Evolutionary conservation across 1,139 yeast genomes (phyloP), one percentile per base, ranked within the genome.

Genomic region (Arxiozyma telluris): DNA sequence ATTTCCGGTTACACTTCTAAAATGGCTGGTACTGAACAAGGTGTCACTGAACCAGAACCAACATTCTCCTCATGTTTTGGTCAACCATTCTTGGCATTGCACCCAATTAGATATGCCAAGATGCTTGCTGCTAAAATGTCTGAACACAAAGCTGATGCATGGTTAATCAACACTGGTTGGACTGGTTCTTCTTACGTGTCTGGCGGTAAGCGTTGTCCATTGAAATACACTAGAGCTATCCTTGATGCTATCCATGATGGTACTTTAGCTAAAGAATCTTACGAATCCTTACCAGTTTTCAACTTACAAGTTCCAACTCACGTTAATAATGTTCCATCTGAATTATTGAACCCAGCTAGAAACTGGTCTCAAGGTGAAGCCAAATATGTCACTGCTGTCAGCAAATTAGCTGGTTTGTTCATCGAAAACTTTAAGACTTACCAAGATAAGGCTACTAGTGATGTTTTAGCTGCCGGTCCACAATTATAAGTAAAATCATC

Each of bases 1-100:
- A 93, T 93, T 66, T 87, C 96, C 60, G 98, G 98, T 71, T 93
- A 93, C 82, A 93, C 98, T 60, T 91, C 98, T 57, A 93, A 93
- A 83, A 93, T 93, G 96, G 97, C 98, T 61, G 98, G 98, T 74
- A 93, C 98, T 56, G 98, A 93, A 76, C 96, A 89, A 73, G 98
- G 98, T 75, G 89, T 93, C 63, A 91, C 98, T 61, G 98, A 93
- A 77, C 98, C 98, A 58, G 91, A 88, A 74, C 96, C 98, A 56
- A 89, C 97, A 34, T 93, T 93, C 82, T 88, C 96, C 61, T 96
- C 98, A 55, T 93, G 98, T 79, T 93, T 91, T 74, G 98, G 98
- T 69, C 98, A 93, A 78, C 98, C 98, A 61, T 93, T 93, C 87
- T 80, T 93, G 76, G 98, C 93, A 50, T 79, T 93, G 73, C 98